A percentile compares a stretch with the other conserved stretches of the same genome.
These are phyloP conservation scores for Podila verticillata DNA, from an alignment of 192 early-diverging fungal genomes.

Conservation along the genomic window DNA sequence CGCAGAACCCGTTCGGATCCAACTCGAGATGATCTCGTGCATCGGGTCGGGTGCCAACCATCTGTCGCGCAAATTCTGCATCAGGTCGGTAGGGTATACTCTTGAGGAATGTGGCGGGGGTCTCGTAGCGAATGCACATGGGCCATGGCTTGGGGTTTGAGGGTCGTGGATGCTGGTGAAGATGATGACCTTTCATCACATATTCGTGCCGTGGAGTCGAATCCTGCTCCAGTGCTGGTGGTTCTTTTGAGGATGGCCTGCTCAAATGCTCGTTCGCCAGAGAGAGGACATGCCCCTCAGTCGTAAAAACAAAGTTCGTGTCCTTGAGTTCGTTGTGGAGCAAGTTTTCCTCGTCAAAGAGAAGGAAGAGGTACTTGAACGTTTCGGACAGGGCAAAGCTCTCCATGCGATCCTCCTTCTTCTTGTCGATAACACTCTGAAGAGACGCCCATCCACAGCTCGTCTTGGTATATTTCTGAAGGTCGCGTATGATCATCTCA, in stretches of 20 bases:
- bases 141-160: background rate
- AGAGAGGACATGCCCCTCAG: slow-evolving; percentile 57
- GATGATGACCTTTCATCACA: background rate
- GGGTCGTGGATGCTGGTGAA: background rate
- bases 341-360: slow-evolving; percentile 83
- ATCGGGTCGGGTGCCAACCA: slow-evolving; percentile 49
- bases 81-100: slow-evolving; percentile 56
- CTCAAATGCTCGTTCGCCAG: slow-evolving; percentile 20
- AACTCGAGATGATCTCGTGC: slow-evolving; percentile 16
- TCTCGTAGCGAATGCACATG: slow-evolving; percentile 28
- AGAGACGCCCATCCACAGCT: slow-evolving; percentile 86
- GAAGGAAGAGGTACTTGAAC: slow-evolving; percentile 95
- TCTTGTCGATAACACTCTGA: slow-evolving; percentile 67
- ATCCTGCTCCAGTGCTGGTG: background rate
- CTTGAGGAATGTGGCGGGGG: slow-evolving; percentile 36
- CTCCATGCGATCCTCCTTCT: slow-evolving; percentile 90
- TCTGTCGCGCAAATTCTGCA: slow-evolving; percentile 59
- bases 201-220: slow-evolving; percentile 4
- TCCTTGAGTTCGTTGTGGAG: slow-evolving; percentile 82
- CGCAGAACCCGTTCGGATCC: slow-evolving; percentile 58
- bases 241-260: background rate
- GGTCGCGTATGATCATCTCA: slow-evolving; percentile 84
- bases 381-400: slow-evolving; percentile 95
- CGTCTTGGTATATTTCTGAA: slow-evolving; percentile 74
- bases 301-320: slow-evolving; percentile 89